Percentiles rank a stretch among this genome's conserved stretches.
These are phyloP conservation scores for Pseudogymnoascus pannorum DNA, from an alignment of 2,329 filamentous ascomycete genomes.

Conservation along the genomic window DNA sequence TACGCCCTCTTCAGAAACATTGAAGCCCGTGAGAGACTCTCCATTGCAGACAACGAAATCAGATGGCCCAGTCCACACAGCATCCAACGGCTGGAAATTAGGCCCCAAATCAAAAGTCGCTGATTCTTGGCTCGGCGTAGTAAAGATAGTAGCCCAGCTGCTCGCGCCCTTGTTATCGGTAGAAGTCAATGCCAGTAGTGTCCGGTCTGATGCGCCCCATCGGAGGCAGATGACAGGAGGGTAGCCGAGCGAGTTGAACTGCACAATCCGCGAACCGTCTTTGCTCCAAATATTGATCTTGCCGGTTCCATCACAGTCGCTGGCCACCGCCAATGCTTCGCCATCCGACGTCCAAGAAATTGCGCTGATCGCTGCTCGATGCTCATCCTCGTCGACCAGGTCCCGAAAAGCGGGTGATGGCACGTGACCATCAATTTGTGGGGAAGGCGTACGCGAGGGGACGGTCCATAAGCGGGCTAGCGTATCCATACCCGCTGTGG, in stretches of 20 bases:
- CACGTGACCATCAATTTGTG: constrained; percentile 26
- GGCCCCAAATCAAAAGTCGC: constrained; percentile 24
- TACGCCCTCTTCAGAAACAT: constrained; percentile 35
- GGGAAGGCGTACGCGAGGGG: constrained; percentile 27
- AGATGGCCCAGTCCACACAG: constrained; percentile 50
- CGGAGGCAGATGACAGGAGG: constrained; percentile 55
- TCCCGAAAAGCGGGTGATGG: constrained; percentile 29
- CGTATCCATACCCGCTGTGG: constrained; percentile 61
- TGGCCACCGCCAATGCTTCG: constrained; percentile 48
- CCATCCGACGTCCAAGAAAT: constrained; percentile 56
- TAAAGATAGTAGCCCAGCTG: constrained; percentile 49
- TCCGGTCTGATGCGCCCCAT: constrained; percentile 50
- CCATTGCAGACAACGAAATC: constrained; percentile 55
- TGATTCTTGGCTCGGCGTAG: constrained; percentile 32
- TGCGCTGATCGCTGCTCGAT: constrained; percentile 44
- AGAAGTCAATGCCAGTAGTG: constrained; percentile 51
- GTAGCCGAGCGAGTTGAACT: constrained; percentile 47
- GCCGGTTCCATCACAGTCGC: constrained; percentile 41
- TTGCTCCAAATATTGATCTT: constrained; percentile 49
- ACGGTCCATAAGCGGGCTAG: constrained; percentile 63
- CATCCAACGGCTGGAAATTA: constrained; percentile 46
- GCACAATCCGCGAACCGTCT: constrained; percentile 45
- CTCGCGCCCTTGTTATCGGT: constrained; percentile 42
- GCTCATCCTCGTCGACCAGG: constrained; percentile 44
- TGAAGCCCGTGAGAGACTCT: constrained; percentile 43